phyloP scores from a whole-genome alignment of 2,329 filamentous ascomycete genomes.

The Conoideocrella luteorostrata region DNA sequence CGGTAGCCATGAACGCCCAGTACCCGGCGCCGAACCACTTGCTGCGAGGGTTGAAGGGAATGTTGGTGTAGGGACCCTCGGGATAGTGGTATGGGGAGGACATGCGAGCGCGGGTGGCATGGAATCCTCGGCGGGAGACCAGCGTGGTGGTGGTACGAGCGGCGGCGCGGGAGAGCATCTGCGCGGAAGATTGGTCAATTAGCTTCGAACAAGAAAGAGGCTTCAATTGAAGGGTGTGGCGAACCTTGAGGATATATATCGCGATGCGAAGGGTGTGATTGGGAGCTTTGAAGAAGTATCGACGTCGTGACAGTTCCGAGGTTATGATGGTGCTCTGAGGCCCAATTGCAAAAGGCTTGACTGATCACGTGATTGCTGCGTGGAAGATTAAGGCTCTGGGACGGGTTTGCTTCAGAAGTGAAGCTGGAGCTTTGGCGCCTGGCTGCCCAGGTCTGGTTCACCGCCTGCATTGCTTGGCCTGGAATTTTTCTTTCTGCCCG shows the following conservation, averaged over 20 bases:
- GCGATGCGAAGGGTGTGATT: conserved; percentile 19
- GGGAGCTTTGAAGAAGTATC: conserved; percentile 20
- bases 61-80: conserved; percentile 88
- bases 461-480: conserved; percentile 16
- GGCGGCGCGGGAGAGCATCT: conserved; percentile 80
- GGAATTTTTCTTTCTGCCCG: conserved; percentile 22
- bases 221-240: conserved; percentile 10
- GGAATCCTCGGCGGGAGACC: conserved; percentile 88
- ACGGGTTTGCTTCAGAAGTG: background rate
- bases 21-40: conserved; percentile 78
- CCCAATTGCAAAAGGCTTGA: conserved; percentile 23
- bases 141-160: conserved; percentile 58
- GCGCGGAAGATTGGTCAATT: conserved; percentile 30
- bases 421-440: background rate
- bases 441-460: too few species aligned
- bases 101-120: conserved; percentile 78
- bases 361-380: conserved; percentile 13
- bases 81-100: conserved; percentile 96
- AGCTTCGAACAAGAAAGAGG: conserved; percentile 15
- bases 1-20: conserved; percentile 61
- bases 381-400: too few species aligned
- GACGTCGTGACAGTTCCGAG: conserved; percentile 22
- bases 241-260: conserved; percentile 9
- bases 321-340: conserved; percentile 25
- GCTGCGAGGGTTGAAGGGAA: conserved; percentile 94